Evolutionary conservation across 257 asterid genomes (phyloP), one percentile per base, ranked within the genome.

Genomic region (Nicotiana benthamiana): DNA sequence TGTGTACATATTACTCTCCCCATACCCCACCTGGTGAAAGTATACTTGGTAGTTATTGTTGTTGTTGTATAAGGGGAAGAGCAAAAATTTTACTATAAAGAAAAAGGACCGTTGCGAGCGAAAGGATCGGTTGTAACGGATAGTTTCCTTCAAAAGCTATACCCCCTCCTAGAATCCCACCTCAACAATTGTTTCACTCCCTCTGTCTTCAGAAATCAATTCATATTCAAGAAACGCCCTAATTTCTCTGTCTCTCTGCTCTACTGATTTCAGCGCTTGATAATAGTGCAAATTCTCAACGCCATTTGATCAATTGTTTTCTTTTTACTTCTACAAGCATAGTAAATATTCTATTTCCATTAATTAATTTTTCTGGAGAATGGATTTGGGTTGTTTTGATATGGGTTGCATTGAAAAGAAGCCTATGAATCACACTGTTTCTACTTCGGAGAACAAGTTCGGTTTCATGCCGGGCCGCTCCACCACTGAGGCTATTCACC

Each of bases 341-440:
- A 32, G 64, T 46, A 59, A 52, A 79, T 53, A 46, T 61, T 53
- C 26, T 26, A 20, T 28, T 64, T 24, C 12, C 64, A 74, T 27
- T 79, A 68, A 82, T 79, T 61, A 79, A 13, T 15, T 40, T 4
- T 75, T 74, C 61, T 32, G 62, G 54, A 24, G 34, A 60, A 93
- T 93, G 99, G 97, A 96, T 92, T 90, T 92, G 74, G 98, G 98
- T 51, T 92, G 97, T 80, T 86, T 91, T 27, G 97, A 94, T 61
- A 89, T 93, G 94, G 97, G 98, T 16, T 95, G 97, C 79, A 75
- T 91, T 28, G 97, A 91, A 83, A 90, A 89, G 81, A 83, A 81
- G 53, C 86, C 63, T 13, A 9, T 9, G 34, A 40, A 16, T 4
- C 27, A 60, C 64, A 82, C 81, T 52, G 82, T 83, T 80, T 77